Conservation (phyloP, 345 rosid genomes). For the Citrus cavaleriei region DNA sequence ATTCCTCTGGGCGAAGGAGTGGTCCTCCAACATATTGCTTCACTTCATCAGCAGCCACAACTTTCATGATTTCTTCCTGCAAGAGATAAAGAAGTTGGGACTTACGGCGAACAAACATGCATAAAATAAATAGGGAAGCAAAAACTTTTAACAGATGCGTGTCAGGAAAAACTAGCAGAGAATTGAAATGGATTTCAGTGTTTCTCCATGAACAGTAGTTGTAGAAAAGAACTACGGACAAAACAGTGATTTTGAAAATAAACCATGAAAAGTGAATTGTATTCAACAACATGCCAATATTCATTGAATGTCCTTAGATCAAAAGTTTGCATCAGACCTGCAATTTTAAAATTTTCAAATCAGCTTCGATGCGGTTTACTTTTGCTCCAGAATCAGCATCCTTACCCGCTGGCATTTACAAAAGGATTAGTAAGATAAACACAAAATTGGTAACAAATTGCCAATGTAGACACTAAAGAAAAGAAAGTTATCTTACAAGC, state of each 20-base stretch:
- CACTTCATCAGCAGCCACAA: conserved; percentile 33
- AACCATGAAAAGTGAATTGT: not conserved
- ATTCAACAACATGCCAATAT: not conserved
- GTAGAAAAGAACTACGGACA: not conserved
- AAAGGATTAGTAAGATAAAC: not conserved
- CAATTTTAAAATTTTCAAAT: conserved; percentile 73
- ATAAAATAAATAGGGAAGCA: not conserved
- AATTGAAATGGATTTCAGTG: not conserved
- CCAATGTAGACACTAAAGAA: not conserved
- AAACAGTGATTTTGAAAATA: not conserved
- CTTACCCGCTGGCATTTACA: conserved; percentile 28
- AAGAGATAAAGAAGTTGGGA: not conserved
- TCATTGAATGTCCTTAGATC: not conserved
- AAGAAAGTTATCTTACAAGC: not conserved
- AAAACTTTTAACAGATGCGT: not conserved
- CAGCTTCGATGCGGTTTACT: conserved; percentile 78
- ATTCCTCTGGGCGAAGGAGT: conserved; percentile 71
- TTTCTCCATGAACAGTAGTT: not conserved
- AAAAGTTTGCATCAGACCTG: conserved; percentile 47
- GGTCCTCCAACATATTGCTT: conserved; percentile 30
- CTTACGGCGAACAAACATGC: not conserved
- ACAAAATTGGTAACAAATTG: not conserved
- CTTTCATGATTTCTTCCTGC: conserved; percentile 68
- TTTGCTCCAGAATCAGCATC: conserved; percentile 45
- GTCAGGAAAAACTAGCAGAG: not conserved